Evolutionary conservation across 257 asterid genomes (phyloP), one percentile per base, ranked within the genome.

Genomic region (Fraxinus anomala): DNA sequence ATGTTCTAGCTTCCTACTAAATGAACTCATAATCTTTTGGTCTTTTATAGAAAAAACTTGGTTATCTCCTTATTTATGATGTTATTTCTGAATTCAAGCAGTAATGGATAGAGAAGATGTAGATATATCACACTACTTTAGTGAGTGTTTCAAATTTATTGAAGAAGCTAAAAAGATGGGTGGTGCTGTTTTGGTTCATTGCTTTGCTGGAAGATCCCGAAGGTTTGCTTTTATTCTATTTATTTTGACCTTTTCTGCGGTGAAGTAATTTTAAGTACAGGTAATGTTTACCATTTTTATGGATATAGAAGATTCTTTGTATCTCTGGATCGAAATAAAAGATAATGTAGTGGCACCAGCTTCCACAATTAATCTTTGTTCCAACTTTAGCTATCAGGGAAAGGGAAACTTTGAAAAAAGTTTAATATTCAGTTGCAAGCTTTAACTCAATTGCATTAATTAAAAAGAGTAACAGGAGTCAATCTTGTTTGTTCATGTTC

Each of bases 171-270:
- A 87, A 88, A 75, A 79, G 63, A 68, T 63, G 26, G 94, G 93
- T 70, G 97, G 97, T 37, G 86, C 92, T 12, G 91, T 91, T 36
- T 83, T 95, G 75, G 95, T 92, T 75, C 99, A 95, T 84, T 95
- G 99, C 88, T 87, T 84, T 80, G 91, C 84, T 68, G 99, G 99
- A 86, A 89, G 80, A 89, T 95, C 99, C 51, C 82, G 99, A 84
- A 95, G 98, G 99, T 94, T 40, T 73, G 26, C 30, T 71, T 74
- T 74, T 39, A 19, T 28, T 23, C 49, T 12, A 12, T 42, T 39
- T 77, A 66, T 10, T 63, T 63, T 13, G 8, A 24, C 19, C n/a
- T 12, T 23, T 63, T 11, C 26, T 63, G 21, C 3, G 30, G 67
- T 59, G 30, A 63, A 24, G 34, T 63, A 63, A 23, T 63, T 63